Base-by-base conservation (phyloP, 140 eudicot genomes). In the Bidens hawaiensis region DNA sequence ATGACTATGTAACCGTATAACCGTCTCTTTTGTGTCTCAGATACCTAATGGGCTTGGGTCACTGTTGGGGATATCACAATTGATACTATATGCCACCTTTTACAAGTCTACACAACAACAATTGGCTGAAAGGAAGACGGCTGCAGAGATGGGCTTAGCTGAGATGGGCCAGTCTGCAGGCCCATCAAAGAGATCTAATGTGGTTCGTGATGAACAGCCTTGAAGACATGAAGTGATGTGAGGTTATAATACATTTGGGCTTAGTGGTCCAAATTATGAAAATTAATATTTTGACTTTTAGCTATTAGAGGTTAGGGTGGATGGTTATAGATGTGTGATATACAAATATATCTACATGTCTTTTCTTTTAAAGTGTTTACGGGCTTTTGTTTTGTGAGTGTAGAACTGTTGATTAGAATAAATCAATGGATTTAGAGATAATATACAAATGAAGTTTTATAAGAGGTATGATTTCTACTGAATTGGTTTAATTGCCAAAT, bases 21-120 rank as follows among this genome's bases (percentile, higher is more conserved):
- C 45, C 5, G 15, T 4, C 45, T 38, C n/a, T 38, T 38, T 15
- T 10, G n/a, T 38, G n/a, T 10, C 14, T n/a, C n/a, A 91, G 98
- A 79, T 77, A 36, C 94, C 98, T 12, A 91, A 84, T 70, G 90
- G 83, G 43, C 48, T 78, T 53, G 98, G 98, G 7, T 17, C 82
- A 14, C 21, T 84, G 6, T 71, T 91, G 52, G 96, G 89, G 4
- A 18, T 79, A 62, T 78, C 77, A 75, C 98, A 91, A 51, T 33
- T 91, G 45, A 6, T 80, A 28, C 73, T 91, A 4, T 91, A 87
- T 53, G 96, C 95, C 0, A 60, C 85, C 30, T 91, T 65, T 53
- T 91, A 87, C 53, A 78, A 66, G 21, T 87, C 96, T 23, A 82
- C 95, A 4, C 64, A 82, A 60, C 65, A 76, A 45, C 83, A 77